Base-by-base conservation (phyloP, 805 yeast species). In the Priceomyces medius region DNA sequence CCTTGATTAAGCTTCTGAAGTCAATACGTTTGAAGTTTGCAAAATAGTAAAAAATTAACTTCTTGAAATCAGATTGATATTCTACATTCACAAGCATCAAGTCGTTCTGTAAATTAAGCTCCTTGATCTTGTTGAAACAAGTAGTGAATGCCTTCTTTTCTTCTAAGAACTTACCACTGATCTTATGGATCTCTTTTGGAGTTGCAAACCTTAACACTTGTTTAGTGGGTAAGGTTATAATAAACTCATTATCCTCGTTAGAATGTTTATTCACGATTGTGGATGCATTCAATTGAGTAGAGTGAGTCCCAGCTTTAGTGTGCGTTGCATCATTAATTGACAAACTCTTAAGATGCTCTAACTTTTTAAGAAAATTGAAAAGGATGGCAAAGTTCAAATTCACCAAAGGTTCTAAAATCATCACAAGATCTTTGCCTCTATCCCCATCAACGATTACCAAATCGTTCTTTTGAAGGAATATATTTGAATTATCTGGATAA, bases 401-500 rank as follows among this genome's bases (percentile, higher is more conserved):
- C 21, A 85, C 74, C 31, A 71, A 59, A 0, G 91, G 88, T 46
- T 83, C 85, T 20, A 85, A 64, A 33, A 85, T 79, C 76, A 81
- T 76, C 7, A 82, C 91, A 47, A 86, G 61, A 59, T 86, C 95
- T 53, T 83, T 83, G 20, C 95, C 95, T 46, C 93, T 71, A 58
- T 86, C 95, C 41, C 93, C 95, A 63, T 86, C 93, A 42, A 84
- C 83, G 14, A 85, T 80, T 7, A 85, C 85, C 54, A 85, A 70
- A 60, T 86, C 93, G 42, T 77, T 71, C 34, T 77, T 70, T 46
- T 71, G 74, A 45, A 85, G 65, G 37, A 63, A 62, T 37, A 85
- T 66, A 52, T 83, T 84, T 10, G 88, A 76, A 51, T 77, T 77
- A 44, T 75, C 74, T 3, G 88, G 85, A 24, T 80, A 77, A 2